These are phyloP conservation scores for Lizonia empirigonia DNA, from an alignment of 2,329 filamentous ascomycete species.

Conservation along the genomic window DNA sequence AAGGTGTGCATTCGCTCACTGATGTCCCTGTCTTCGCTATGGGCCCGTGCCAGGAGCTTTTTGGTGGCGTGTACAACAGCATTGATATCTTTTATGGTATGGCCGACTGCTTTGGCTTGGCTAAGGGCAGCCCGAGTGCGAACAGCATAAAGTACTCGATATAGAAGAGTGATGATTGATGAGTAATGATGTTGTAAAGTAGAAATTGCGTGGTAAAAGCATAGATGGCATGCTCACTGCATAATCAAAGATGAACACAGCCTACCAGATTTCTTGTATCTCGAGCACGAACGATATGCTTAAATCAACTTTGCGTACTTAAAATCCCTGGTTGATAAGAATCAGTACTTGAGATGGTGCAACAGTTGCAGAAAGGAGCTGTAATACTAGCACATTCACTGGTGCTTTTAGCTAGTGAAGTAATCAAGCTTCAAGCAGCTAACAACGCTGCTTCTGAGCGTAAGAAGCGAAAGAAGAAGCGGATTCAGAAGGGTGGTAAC, in stretches of 20 bases:
- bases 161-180: constrained; percentile 2
- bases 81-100: constrained; percentile 79
- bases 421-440: no score
- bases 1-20: constrained; percentile 57
- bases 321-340: no score
- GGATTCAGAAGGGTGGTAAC: no score
- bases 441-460: no score
- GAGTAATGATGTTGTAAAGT: constrained; percentile 16
- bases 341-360: no score
- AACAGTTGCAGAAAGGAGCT: no score
- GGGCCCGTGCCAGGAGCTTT: constrained; percentile 78
- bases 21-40: constrained; percentile 68
- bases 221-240: constrained; percentile 5
- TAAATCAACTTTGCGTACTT: no score
- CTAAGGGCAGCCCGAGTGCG: constrained; percentile 23
- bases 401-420: no score
- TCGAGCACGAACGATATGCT: no score
- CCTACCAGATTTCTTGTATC: no score
- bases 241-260: neutral
- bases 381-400: no score
- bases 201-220: constrained; percentile 1
- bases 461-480: no score
- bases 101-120: constrained; percentile 66
- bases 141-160: constrained; percentile 9
- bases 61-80: constrained; percentile 72